Evolutionary conservation across 805 yeast species (phyloP).

Genomic region (Candida taoyuanica): DNA sequence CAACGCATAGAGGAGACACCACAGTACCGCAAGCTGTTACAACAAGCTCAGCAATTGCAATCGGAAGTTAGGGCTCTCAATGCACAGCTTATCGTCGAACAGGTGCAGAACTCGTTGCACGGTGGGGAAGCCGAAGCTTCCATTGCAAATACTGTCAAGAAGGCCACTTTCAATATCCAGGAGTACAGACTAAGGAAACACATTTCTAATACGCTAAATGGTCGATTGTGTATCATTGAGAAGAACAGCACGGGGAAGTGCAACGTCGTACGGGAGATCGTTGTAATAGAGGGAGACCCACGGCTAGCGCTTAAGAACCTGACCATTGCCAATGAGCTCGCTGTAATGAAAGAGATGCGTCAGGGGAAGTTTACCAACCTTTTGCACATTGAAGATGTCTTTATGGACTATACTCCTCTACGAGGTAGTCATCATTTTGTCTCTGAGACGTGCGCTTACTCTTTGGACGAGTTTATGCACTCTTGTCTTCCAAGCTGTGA

Average conservation of each 20-base stretch:
- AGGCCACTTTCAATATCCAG: conserved; percentile 7
- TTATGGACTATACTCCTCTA: conserved; percentile 3
- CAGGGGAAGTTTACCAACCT: no score
- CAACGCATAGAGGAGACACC: background rate
- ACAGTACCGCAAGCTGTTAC: background rate
- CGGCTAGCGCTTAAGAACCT: background rate
- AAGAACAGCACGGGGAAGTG: background rate
- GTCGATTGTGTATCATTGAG: conserved; percentile 10
- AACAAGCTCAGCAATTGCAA: background rate
- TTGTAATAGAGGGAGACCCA: conserved; percentile 1
- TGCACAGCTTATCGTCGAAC: background rate
- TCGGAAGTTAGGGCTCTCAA: background rate
- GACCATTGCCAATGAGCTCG: conserved; percentile 1
- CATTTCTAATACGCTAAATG: conserved; percentile 2
- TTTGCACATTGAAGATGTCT: background rate
- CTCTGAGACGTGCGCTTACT: conserved; percentile 2
- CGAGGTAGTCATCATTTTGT: conserved; percentile 6
- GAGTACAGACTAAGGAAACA: conserved; percentile 1
- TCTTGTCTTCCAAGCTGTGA: background rate
- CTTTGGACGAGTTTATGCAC: conserved; percentile 7
- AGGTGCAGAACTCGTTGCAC: no score
- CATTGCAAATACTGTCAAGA: no score
- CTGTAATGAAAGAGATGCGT: background rate
- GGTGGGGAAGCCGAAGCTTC: no score
- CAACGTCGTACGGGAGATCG: conserved; percentile 9